Evolutionary conservation across 176 grass and related monocot genomes (phyloP), one percentile per base, ranked within the genome.

Genomic region (Aechmea fasciata): DNA sequence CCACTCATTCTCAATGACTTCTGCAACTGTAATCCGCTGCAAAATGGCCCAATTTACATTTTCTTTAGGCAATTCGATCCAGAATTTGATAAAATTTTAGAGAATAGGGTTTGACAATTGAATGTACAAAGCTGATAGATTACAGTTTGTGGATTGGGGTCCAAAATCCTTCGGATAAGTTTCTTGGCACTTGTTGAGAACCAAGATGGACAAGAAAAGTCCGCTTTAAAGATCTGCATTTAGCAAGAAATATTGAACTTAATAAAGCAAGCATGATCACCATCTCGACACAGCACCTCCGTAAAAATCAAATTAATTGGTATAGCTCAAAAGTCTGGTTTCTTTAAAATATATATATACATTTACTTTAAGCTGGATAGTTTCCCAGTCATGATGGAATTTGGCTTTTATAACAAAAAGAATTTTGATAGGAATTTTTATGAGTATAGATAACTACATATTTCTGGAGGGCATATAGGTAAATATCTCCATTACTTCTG

Each of bases 111-210:
- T 67, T 47, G 72, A 18, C 66, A 9, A 13, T 26, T 71, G 64
- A 68, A 2, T 68, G 48, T 52, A 28, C 8, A 79, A 71, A 33
- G 15, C 54, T 67, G 20, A 52, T 24, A 57, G 59, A 81, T 73
- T 83, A 99, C 89, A 73, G 84, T 93, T 51, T 68, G 74, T 72
- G 84, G 84, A 68, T 93, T 83, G 53, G 94, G 94, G 73, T 99
- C 89, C 62, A 99, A 73, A 74, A 99, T 99, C 69, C 81, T 92
- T 78, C 93, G 85, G 64, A 99, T 90, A 55, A 99, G 82, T 83
- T 93, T 99, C 78, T 93, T 99, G 10, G 82, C 87, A 64, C 87
- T 93, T 15, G 94, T 93, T 24, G 94, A 99, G 79, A 99, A 93
- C 89, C 94, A 99, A 70, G 89, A 72, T 7, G 94, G 94, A 14